A percentile compares a stretch with the other conserved stretches of the same genome.
Conservation (phyloP, 345 rosid genomes). For the Mercurialis annua region DNA sequence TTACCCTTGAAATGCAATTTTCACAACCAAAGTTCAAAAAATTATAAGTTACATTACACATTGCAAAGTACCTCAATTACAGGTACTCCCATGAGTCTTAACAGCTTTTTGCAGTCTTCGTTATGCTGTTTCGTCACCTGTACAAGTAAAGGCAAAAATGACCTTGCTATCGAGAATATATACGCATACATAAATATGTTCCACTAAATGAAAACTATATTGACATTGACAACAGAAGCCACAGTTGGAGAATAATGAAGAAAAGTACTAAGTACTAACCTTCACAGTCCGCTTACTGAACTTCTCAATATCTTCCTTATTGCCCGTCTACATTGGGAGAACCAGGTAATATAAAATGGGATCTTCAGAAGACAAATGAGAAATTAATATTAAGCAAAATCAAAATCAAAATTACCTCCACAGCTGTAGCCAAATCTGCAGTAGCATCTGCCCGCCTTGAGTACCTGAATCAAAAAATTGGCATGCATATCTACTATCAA, state of each 20-base stretch:
- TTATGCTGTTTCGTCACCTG: constrained; percentile 90
- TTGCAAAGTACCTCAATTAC: constrained; percentile 63
- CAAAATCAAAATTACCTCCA: constrained; percentile 48
- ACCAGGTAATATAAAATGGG: not conserved
- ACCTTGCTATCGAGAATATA: not conserved
- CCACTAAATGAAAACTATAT: not conserved
- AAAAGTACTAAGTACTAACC: constrained; percentile 31
- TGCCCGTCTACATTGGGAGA: constrained; percentile 49
- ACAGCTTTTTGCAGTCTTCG: constrained; percentile 85
- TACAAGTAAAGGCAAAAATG: constrained; percentile 8
- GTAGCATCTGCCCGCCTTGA: constrained; percentile 83
- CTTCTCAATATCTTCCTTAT: constrained; percentile 87
- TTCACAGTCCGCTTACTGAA: constrained; percentile 90
- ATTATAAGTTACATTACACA: not conserved
- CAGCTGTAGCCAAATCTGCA: constrained; percentile 56
- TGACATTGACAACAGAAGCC: not conserved
- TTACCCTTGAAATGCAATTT: not conserved
- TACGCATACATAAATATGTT: too few relatives aligned
- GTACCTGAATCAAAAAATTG: constrained; percentile 44
- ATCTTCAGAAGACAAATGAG: not conserved
- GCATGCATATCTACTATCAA: constrained; percentile 1
- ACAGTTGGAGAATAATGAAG: not conserved
- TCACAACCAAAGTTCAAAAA: not conserved
- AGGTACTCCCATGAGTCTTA: constrained; percentile 90
- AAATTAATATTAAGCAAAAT: constrained; percentile 1